Evolutionary conservation across 805 yeast species (phyloP), one percentile per base, ranked within the genome.

Genomic region (Pichia kluyveri): DNA sequence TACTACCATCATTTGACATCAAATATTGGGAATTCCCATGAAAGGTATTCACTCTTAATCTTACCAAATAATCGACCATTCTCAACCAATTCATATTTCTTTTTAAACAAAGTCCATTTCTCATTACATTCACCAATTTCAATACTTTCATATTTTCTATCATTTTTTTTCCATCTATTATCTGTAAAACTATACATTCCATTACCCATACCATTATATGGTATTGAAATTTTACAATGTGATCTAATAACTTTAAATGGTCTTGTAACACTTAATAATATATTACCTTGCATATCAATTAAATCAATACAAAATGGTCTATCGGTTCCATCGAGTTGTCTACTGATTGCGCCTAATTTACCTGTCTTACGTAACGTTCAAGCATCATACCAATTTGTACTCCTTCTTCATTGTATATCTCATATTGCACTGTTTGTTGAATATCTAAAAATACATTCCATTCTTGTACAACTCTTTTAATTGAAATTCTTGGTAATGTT

Each of bases 291-390:
- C 47, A 70, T 73, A 60, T 84, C 86, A 58, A 78, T 77, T 10
- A 84, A 76, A 55, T 83, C 88, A 31, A 84, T 81, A 23, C 73
- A 73, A 60, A 83, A 84, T 0, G 97, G 96, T 54, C 98, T 73
- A 63, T 90, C 96, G 32, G 87, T 69, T 48, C 86, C 72, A 59
- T 83, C 84, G n/a, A 89, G 67, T 60, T 90, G 97, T 53, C 97
- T 72, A 64, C 85, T 76, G 17, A 90, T 62, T 44, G 80, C 75
- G 9, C 41, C 41, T 19, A 23, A 14, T 8, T 12, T 23, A 2
- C 41, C 41, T 12, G 19, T 9, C 8, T 15, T 19, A 3, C 41
- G 26, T 15, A 8, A 3, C 41, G 26, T 39, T 39, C 41, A 30
- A 30, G 32, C 32, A 30, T 30, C 32, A 30, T 30, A 11, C 14